phyloP scores from a whole-genome alignment of 495 filamentous ascomycete species.

The Annulohypoxylon maeteangense region DNA sequence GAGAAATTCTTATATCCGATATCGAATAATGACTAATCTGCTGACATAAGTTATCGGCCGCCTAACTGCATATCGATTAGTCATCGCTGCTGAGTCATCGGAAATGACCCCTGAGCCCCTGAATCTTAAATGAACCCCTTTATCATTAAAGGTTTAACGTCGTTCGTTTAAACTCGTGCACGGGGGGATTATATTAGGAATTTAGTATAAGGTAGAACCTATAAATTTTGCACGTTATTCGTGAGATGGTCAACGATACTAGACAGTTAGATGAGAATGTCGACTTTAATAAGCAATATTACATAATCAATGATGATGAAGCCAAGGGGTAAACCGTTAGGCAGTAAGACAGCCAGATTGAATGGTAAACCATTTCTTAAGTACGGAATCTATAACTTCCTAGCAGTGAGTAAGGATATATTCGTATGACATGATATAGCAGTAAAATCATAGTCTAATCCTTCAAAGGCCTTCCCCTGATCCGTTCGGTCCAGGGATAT shows the following conservation, averaged over 20 bases:
- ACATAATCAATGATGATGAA: background rate
- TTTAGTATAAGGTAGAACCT: too few relatives aligned
- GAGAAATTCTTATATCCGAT: background rate
- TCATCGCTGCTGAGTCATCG: background rate
- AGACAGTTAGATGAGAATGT: too few relatives aligned
- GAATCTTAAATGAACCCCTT: background rate
- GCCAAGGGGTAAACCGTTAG: background rate
- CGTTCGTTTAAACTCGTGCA: too few relatives aligned
- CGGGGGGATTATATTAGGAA: too few relatives aligned
- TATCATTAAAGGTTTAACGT: too few relatives aligned
- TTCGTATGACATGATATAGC: background rate
- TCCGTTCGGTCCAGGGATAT: constrained; percentile 43
- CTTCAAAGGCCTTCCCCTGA: background rate
- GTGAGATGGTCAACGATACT: too few relatives aligned
- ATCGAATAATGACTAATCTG: background rate
- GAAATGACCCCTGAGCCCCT: background rate
- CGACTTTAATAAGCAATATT: too few relatives aligned
- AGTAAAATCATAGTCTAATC: background rate
- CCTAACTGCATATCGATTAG: background rate
- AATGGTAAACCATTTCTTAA: too few relatives aligned
- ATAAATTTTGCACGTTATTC: too few relatives aligned
- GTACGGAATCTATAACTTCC: background rate
- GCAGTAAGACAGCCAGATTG: too few relatives aligned
- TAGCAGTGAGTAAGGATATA: background rate
- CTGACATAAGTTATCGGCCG: background rate